Evolutionary conservation across 2,329 filamentous ascomycete genomes (phyloP).

Genomic region (Amylocarpus encephaloides): DNA sequence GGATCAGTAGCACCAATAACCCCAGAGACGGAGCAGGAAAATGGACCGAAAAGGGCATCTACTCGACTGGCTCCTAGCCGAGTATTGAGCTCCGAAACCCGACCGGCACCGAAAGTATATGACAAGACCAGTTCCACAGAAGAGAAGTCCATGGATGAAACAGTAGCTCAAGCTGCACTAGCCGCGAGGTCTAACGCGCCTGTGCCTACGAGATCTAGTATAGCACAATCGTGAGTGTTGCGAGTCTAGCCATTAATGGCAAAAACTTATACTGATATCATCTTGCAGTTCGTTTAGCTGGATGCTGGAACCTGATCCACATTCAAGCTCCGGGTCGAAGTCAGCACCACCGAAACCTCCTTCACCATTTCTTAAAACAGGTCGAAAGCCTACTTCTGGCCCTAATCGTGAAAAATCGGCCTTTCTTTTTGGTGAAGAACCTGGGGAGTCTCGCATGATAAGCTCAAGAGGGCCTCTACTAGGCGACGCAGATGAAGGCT

Average conservation of each 20-base stretch:
- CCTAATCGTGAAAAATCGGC: conserved; percentile 29
- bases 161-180: conserved; percentile 1
- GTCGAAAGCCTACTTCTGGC: conserved; percentile 22
- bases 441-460: conserved; percentile 15
- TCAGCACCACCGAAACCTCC: conserved; percentile 24
- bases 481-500: conserved; percentile 25
- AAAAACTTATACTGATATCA: not conserved
- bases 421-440: conserved; percentile 32
- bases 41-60: not conserved
- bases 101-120: conserved; percentile 2
- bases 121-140: not conserved
- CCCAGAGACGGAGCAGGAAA: conserved; percentile 1
- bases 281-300: conserved; percentile 56
- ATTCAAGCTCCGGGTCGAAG: conserved; percentile 14
- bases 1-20: not conserved
- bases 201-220: conserved; percentile 55
- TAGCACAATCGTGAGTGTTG: conserved; percentile 52
- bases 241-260: not conserved
- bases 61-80: not conserved
- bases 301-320: conserved; percentile 56
- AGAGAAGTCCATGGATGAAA: not conserved
- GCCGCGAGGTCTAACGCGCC: conserved; percentile 32
- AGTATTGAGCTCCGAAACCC: conserved; percentile 1
- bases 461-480: conserved; percentile 14
- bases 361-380: conserved; percentile 25